Base-by-base conservation (phyloP, 768 basidiomycete genomes). In the Xanthoconium stramineum region DNA sequence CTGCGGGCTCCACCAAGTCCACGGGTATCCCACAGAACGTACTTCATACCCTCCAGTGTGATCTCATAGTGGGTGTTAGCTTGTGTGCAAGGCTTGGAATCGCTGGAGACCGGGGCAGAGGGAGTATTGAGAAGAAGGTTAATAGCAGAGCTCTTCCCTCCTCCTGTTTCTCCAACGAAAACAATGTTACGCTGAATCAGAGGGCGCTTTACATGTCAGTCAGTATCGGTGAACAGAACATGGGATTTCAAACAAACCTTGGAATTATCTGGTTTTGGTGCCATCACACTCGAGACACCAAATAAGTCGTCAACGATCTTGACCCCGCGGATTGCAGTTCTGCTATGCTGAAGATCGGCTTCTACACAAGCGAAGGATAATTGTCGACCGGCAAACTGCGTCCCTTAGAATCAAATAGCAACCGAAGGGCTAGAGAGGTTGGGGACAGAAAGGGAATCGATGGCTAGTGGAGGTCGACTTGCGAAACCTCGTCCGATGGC, bases 1-100 rank as follows among this genome's bases (percentile, higher is more conserved):
- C 9, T 47, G 28, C 49, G 47, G 15, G 39, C 74, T 53, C 69
- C 74, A 40, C 72, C 64, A 24, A 77, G 70, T 19, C 76, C 76
- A 11, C 67, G 68, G 7, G 75, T 78, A 43, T 77, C 77, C 67
- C 74, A 70, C 0, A 76, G 36, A 3, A 17, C 39, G 32, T 55
- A 65, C 42, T 10, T 20, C n/a, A 6, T 29, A 11, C 44, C 53
- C 17, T 53, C 12, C 9, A 63, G 38, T 3, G 14, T 50, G 45
- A 36, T 47, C 30, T 52, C 32, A 19, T 67, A 64, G 35, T 33
- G 6, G 17, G 35, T 6, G 20, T 12, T 50, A 2, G 0, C 13
- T n/a, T 32, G 46, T n/a, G 69, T 70, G 52, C 69, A 70, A 19
- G 55, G 61, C 1, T 30, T 38, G 15, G 56, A 28, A 35, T 55